A percentile compares a stretch with the other conserved stretches of the same genome.
Evolutionary conservation across 768 basidiomycete species (phyloP).

Genomic region (Rhodotorula sphaerocarpa): DNA sequence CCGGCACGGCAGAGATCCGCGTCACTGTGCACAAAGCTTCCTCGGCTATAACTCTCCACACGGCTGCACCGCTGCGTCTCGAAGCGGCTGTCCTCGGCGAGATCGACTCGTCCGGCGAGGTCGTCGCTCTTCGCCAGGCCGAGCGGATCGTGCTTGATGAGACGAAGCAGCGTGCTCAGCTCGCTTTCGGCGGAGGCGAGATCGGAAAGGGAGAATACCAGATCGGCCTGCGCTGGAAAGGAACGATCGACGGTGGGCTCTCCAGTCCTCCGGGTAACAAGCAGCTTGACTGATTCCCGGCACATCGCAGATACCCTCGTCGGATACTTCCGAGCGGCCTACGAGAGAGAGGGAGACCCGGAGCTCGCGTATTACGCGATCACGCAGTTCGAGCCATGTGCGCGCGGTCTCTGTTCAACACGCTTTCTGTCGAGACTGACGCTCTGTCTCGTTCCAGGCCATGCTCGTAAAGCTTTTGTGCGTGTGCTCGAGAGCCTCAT

Average conservation of each 20-base stretch:
- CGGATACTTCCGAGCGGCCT: too few relatives aligned
- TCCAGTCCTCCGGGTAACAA: too few relatives aligned
- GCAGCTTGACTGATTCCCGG: too few relatives aligned
- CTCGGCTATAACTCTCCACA: conserved; percentile 55
- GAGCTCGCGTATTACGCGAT: conserved; percentile 5
- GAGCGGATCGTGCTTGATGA: neutral
- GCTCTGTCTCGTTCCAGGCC: neutral
- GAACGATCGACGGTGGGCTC: too few relatives aligned
- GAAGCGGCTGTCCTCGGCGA: conserved; percentile 54
- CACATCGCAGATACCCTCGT: too few relatives aligned
- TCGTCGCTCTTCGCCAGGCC: too few relatives aligned
- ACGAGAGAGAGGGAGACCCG: too few relatives aligned
- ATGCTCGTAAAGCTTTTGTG: conserved; percentile 22
- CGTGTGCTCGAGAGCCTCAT: neutral
- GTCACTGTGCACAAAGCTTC: conserved; percentile 59
- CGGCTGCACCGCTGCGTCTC: conserved; percentile 53
- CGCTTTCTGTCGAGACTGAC: neutral
- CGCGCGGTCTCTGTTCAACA: too few relatives aligned
- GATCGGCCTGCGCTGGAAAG: too few relatives aligned
- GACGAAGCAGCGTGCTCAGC: neutral
- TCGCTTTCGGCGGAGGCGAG: too few relatives aligned
- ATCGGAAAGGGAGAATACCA: too few relatives aligned
- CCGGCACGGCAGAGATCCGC: conserved; percentile 68
- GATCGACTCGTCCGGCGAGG: too few relatives aligned
- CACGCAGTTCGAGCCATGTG: conserved; percentile 23